Percentiles rank a stretch among this genome's conserved stretches.
phyloP scores from a whole-genome alignment of 2,329 filamentous ascomycete genomes.

The Aspergillus sp. region DNA sequence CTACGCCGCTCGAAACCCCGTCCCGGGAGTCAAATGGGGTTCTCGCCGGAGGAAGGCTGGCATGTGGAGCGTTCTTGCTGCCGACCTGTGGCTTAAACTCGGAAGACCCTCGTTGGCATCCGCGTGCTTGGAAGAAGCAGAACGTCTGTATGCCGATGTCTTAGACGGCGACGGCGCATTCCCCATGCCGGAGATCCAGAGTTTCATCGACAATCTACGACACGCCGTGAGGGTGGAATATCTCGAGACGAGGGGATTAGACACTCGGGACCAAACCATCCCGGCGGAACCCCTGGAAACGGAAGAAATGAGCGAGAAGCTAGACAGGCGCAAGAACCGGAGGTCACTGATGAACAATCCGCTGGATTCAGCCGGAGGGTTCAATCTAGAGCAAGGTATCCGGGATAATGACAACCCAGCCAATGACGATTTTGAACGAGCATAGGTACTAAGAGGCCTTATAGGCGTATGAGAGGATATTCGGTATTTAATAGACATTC shows the following conservation, averaged over 20 bases:
- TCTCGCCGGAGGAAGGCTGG: slow-evolving; percentile 79
- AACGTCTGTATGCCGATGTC: slow-evolving; percentile 51
- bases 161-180: slow-evolving; percentile 41
- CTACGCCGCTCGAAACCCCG: slow-evolving; percentile 71
- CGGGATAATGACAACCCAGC: slow-evolving; percentile 33
- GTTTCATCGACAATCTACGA: slow-evolving; percentile 44
- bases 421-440: slow-evolving; percentile 51
- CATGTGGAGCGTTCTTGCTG: slow-evolving; percentile 80
- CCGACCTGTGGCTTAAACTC: slow-evolving; percentile 78
- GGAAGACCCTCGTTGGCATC: slow-evolving; percentile 77
- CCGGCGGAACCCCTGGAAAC: slow-evolving; percentile 30
- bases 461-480: slow-evolving; percentile 19
- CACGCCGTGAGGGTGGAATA: slow-evolving; percentile 45
- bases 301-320: slow-evolving; percentile 53
- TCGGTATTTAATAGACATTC: slow-evolving; percentile 21
- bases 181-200: slow-evolving; percentile 54
- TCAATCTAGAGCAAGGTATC: slow-evolving; percentile 37
- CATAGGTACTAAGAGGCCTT: slow-evolving; percentile 21
- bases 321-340: slow-evolving; percentile 55
- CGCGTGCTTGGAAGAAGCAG: slow-evolving; percentile 70
- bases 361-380: slow-evolving; percentile 53
- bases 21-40: slow-evolving; percentile 67
- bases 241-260: slow-evolving; percentile 42
- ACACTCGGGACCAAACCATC: slow-evolving; percentile 30
- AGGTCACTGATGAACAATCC: slow-evolving; percentile 54